These are phyloP conservation scores for Fusarium papillatum DNA, from an alignment of 2,329 filamentous ascomycete species.

Conservation along the genomic window DNA sequence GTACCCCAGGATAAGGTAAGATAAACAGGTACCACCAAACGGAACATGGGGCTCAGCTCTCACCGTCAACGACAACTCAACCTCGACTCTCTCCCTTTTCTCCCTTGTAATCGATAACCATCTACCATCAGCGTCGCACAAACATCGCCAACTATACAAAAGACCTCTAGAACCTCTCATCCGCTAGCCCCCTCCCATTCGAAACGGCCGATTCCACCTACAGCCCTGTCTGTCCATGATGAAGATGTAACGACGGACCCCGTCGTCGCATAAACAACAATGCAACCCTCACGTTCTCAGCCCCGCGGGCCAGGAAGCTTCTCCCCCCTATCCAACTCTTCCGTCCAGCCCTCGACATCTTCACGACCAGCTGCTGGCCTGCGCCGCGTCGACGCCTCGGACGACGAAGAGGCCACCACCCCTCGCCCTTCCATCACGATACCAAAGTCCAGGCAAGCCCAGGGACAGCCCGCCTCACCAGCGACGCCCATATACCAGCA, in stretches of 20 bases:
- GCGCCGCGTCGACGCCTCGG: constrained; percentile 48
- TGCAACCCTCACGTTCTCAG: constrained; percentile 62
- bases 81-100: constrained; percentile 2
- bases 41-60: constrained; percentile 12
- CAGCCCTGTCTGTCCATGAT: constrained; percentile 30
- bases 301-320: constrained; percentile 68
- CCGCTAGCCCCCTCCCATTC: background rate
- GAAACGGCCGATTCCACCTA: constrained; percentile 13
- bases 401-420: constrained; percentile 41
- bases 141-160: background rate
- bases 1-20: background rate
- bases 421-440: constrained; percentile 55
- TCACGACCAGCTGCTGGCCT: constrained; percentile 48
- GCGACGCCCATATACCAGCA: constrained; percentile 62
- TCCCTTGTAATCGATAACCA: background rate
- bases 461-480: constrained; percentile 47
- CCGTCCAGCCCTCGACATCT: constrained; percentile 44
- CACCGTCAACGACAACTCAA: constrained; percentile 5
- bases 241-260: constrained; percentile 59
- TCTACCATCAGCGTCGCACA: background rate
- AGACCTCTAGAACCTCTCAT: too few relatives aligned
- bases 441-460: constrained; percentile 59
- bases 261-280: constrained; percentile 50
- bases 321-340: constrained; percentile 61
- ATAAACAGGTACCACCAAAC: background rate